phyloP scores from a whole-genome alignment of 2,329 filamentous ascomycete species.

The Epichloe glyceriae region DNA sequence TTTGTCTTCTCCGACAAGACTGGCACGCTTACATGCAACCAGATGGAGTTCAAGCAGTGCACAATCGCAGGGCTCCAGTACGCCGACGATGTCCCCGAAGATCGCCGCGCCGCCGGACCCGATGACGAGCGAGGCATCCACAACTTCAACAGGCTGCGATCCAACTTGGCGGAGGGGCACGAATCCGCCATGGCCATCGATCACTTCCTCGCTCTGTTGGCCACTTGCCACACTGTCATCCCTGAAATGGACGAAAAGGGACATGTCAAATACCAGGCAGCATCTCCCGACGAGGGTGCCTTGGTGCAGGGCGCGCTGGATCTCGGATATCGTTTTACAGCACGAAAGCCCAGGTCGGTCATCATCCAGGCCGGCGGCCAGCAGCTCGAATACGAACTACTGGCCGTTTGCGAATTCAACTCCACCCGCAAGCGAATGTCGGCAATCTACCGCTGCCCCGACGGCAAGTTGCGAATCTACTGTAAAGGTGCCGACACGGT shows the following conservation, averaged over 20 bases:
- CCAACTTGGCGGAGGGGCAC: slow-evolving; percentile 51
- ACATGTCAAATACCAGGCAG: slow-evolving; percentile 92
- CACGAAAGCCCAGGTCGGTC: slow-evolving; percentile 79
- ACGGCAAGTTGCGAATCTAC: slow-evolving; percentile 88
- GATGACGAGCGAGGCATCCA: slow-evolving; percentile 75
- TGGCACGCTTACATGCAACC: slow-evolving; percentile 91
- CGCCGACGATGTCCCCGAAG: slow-evolving; percentile 81
- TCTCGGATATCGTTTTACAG: slow-evolving; percentile 81
- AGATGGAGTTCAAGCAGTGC: slow-evolving; percentile 97
- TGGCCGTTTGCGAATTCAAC: slow-evolving; percentile 99
- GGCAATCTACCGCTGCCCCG: slow-evolving; percentile 88
- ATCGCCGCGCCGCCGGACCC: slow-evolving; percentile 65
- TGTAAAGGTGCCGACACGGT: slow-evolving; percentile 97
- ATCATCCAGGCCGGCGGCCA: slow-evolving; percentile 65
- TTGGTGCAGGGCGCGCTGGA: slow-evolving; percentile 79
- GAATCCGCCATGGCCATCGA: slow-evolving; percentile 42
- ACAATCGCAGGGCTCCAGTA: slow-evolving; percentile 91
- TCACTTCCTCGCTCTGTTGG: slow-evolving; percentile 75
- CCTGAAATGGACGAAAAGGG: slow-evolving; percentile 73
- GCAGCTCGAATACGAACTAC: slow-evolving; percentile 71
- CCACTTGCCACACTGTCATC: slow-evolving; percentile 95
- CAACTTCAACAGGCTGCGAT: slow-evolving; percentile 63
- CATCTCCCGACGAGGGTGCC: slow-evolving; percentile 94
- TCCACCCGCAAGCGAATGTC: slow-evolving; percentile 92
- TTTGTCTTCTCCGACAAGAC: slow-evolving; percentile 99